Evolutionary conservation across 2,329 filamentous ascomycete genomes (phyloP).

Genomic region (Grosmannia penicillata): DNA sequence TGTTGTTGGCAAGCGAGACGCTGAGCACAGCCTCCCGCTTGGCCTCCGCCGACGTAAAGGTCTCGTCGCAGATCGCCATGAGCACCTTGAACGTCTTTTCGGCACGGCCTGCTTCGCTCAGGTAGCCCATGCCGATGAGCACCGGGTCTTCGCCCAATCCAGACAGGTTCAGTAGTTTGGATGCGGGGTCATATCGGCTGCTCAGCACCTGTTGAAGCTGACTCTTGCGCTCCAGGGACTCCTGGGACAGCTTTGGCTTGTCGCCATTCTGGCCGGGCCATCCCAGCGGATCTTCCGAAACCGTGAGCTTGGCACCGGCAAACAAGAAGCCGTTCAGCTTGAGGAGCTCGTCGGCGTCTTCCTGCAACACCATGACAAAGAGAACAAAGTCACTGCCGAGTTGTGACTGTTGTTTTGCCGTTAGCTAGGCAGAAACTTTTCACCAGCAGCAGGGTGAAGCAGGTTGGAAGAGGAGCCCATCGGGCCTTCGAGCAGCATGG

Average conservation of each 20-base stretch:
- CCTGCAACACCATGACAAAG: slow-evolving; percentile 49
- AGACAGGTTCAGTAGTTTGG: slow-evolving; percentile 75
- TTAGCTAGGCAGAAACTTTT: slow-evolving; percentile 44
- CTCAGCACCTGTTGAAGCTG: slow-evolving; percentile 58
- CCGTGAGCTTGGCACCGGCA: slow-evolving; percentile 46
- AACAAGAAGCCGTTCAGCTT: slow-evolving; percentile 57
- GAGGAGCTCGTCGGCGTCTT: slow-evolving; percentile 47
- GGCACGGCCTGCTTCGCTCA: slow-evolving; percentile 53
- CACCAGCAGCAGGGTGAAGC: not conserved
- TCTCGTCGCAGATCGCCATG: slow-evolving; percentile 69
- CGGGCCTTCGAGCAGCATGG: slow-evolving; percentile 2
- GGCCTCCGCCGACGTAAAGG: slow-evolving; percentile 56
- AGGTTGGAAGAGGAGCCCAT: not conserved
- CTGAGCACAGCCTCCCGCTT: slow-evolving; percentile 69
- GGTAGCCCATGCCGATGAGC: slow-evolving; percentile 61
- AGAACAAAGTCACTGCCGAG: slow-evolving; percentile 50
- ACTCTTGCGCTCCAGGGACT: slow-evolving; percentile 46
- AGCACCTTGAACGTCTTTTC: slow-evolving; percentile 85
- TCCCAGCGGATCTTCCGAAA: slow-evolving; percentile 29
- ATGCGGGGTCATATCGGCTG: slow-evolving; percentile 54
- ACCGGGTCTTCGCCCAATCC: slow-evolving; percentile 56
- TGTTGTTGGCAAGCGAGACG: slow-evolving; percentile 70
- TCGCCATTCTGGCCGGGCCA: slow-evolving; percentile 18
- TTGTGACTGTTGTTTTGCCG: slow-evolving; percentile 45
- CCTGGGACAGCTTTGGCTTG: slow-evolving; percentile 27